Conservation (phyloP, 805 yeast genomes). For the Ogataea glucozyma region DNA sequence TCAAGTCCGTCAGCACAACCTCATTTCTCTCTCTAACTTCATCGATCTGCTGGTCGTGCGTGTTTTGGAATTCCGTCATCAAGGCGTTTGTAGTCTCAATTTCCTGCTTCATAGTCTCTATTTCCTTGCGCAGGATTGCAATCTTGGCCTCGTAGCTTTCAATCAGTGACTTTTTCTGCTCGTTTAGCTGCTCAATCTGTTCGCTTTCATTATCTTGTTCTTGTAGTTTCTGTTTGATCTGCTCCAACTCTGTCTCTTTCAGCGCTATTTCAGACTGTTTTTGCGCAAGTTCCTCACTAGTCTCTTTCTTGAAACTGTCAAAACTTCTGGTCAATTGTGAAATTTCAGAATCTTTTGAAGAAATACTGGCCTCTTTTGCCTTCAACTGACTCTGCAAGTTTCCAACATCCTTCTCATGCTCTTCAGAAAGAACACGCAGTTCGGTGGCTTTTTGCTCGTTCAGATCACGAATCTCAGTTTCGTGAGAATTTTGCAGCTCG, state of each 20-base stretch:
- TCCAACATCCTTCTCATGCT: conserved; percentile 6
- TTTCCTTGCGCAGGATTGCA: conserved; percentile 4
- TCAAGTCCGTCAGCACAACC: not conserved
- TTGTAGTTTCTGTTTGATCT: not conserved
- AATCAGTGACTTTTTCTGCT: conserved; percentile 1
- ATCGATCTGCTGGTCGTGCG: conserved; percentile 20
- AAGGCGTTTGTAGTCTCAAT: conserved; percentile 16
- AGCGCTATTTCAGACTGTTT: not conserved
- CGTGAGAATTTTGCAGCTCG: conserved; percentile 7
- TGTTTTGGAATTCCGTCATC: conserved; percentile 20
- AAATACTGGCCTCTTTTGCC: conserved; percentile 2
- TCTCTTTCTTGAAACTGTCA: conserved; percentile 3
- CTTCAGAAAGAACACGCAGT: not conserved
- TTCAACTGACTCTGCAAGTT: conserved; percentile 1
- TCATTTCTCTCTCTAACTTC: conserved; percentile 7
- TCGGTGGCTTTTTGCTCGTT: conserved; percentile 1
- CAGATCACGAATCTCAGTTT: conserved; percentile 2
- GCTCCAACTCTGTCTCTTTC: not conserved
- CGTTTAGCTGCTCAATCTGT: not conserved
- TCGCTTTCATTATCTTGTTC: not conserved
- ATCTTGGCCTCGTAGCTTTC: conserved; percentile 4
- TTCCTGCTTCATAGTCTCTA: conserved; percentile 14
- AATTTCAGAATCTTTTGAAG: conserved; percentile 12
- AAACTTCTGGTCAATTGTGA: conserved; percentile 9
- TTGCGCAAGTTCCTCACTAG: no score